Percentiles rank a stretch among this genome's conserved stretches.
These are phyloP conservation scores for Chaetomiaceae sp. DNA, from an alignment of 2,329 filamentous ascomycete species.

Conservation along the genomic window DNA sequence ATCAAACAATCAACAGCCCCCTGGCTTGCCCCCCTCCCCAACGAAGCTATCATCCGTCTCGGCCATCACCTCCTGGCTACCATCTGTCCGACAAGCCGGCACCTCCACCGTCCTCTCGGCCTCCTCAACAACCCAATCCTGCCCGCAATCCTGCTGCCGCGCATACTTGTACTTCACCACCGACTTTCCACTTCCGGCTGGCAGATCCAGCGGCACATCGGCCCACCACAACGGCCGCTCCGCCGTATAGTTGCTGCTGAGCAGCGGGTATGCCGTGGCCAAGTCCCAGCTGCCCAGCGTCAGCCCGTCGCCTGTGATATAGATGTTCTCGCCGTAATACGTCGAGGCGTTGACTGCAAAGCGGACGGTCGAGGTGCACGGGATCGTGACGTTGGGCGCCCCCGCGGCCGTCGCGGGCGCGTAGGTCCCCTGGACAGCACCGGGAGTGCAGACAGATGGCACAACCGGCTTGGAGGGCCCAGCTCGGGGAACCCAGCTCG, in stretches of 20 bases:
- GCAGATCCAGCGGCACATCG: slow-evolving; percentile 29
- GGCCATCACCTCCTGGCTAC: slow-evolving; percentile 25
- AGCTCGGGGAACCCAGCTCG: slow-evolving; percentile 27
- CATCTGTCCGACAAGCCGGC: slow-evolving; percentile 33
- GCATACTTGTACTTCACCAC: slow-evolving; percentile 44
- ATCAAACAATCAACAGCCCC: neutral
- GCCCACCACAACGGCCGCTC: slow-evolving; percentile 43
- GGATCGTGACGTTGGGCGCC: slow-evolving; percentile 32
- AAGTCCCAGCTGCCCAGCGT: slow-evolving; percentile 43
- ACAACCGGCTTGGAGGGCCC: slow-evolving; percentile 20
- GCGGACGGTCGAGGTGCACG: slow-evolving; percentile 36
- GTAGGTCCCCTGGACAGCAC: slow-evolving; percentile 30
- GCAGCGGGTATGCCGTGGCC: slow-evolving; percentile 36
- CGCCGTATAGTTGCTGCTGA: slow-evolving; percentile 39
- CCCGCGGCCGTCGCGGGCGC: slow-evolving; percentile 34
- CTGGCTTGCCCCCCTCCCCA: too few relatives aligned
- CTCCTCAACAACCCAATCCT: slow-evolving; percentile 42
- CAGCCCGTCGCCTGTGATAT: slow-evolving; percentile 39
- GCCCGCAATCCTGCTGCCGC: slow-evolving; percentile 40
- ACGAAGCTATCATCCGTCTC: slow-evolving; percentile 32
- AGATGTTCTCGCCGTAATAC: slow-evolving; percentile 45
- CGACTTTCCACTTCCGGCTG: slow-evolving; percentile 33
- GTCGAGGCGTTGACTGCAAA: slow-evolving; percentile 46
- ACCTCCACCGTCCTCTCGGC: slow-evolving; percentile 40
- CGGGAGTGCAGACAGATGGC: slow-evolving; percentile 28